Conservation (phyloP, 306 rosid genomes). For the Biancaea sappan region DNA sequence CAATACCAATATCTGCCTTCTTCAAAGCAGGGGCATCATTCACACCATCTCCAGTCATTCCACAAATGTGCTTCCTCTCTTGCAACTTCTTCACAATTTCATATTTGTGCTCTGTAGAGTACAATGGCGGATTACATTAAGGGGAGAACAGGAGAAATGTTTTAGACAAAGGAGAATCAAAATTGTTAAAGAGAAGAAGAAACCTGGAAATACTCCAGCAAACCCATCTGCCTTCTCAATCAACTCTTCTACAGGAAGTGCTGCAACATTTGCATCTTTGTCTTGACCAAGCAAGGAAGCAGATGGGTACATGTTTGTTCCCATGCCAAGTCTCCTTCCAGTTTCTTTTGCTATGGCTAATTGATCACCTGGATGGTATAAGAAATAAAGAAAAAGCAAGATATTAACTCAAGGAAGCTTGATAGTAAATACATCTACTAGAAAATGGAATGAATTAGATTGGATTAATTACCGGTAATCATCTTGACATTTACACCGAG, state of each 20-base stretch:
- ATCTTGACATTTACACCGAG: slow-evolving; percentile 99
- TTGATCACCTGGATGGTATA: slow-evolving; percentile 98
- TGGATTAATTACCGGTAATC: slow-evolving; percentile 85
- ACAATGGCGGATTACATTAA: background rate
- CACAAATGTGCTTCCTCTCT: slow-evolving; percentile 96
- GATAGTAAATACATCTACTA: background rate
- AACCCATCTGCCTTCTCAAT: slow-evolving; percentile 98
- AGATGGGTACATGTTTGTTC: slow-evolving; percentile 98
- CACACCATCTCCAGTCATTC: slow-evolving; percentile 99
- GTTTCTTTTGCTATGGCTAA: slow-evolving; percentile 98
- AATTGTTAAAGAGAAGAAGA: slow-evolving; percentile 21
- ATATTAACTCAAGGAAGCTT: slow-evolving; percentile 8
- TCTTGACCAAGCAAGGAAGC: slow-evolving; percentile 87
- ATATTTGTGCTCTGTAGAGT: slow-evolving; percentile 78
- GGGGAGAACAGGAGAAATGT: background rate
- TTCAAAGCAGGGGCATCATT: slow-evolving; percentile 98
- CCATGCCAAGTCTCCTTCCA: slow-evolving; percentile 98
- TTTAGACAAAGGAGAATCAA: background rate
- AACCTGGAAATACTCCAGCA: slow-evolving; percentile 99
- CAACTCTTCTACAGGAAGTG: slow-evolving; percentile 86
- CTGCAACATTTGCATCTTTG: slow-evolving; percentile 83
- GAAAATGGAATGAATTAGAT: background rate
- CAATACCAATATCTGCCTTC: slow-evolving; percentile 97
- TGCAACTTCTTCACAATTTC: slow-evolving; percentile 96
- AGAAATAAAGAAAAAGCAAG: slow-evolving; percentile 21